Conservation (phyloP, 2,329 filamentous ascomycete species). For the Pestalotiopsis sp. region DNA sequence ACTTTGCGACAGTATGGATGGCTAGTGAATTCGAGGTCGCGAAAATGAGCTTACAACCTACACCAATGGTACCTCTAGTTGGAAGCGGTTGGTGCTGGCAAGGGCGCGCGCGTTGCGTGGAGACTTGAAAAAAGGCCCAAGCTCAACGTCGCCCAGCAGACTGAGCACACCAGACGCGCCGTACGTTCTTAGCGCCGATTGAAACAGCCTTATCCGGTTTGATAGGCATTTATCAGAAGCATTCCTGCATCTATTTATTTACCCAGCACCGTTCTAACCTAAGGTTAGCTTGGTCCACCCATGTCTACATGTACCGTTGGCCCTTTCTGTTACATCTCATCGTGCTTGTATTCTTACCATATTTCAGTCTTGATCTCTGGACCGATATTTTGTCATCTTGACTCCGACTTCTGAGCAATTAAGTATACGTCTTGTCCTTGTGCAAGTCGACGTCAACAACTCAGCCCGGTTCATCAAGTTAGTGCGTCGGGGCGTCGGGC, state of each 20-base stretch:
- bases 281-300: too few species aligned
- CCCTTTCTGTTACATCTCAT: too few species aligned
- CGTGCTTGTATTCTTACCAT: too few species aligned
- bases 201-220: neutral
- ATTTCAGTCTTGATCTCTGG: too few species aligned
- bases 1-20: constrained; percentile 1
- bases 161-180: neutral
- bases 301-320: too few species aligned
- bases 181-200: neutral
- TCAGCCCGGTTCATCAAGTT: too few species aligned
- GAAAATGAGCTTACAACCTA: constrained; percentile 4
- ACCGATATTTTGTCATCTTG: too few species aligned
- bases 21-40: neutral
- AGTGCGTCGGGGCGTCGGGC: too few species aligned
- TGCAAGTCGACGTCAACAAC: too few species aligned
- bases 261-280: too few species aligned
- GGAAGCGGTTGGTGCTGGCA: neutral
- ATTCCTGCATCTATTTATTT: neutral
- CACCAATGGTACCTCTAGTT: neutral
- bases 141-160: neutral
- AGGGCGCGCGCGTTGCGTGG: neutral
- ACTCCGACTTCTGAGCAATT: too few species aligned
- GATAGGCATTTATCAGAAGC: neutral
- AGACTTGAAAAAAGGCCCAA: neutral
- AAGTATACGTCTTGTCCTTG: too few species aligned